Base-by-base conservation (phyloP, 306 rosid genomes). In the Dicorynia guianensis region DNA sequence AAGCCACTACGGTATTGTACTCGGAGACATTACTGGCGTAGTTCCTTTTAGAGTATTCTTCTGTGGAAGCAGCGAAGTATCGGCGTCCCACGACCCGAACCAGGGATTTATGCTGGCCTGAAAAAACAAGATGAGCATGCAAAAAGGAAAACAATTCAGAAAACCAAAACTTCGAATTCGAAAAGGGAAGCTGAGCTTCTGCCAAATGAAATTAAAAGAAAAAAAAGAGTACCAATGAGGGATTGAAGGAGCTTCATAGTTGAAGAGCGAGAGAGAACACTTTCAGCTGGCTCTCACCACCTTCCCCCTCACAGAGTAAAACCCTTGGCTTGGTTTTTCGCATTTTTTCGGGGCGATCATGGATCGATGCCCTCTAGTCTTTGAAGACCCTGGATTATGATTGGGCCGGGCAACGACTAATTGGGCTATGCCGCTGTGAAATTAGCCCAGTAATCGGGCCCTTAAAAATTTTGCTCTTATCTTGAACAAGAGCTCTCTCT, bases 1-100 rank as follows among this genome's bases (percentile, higher is more conserved):
- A 86, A 75, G 74, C 83, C 59, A 92, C 64, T 10, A 92, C 97
- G 15, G 93, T 89, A 85, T 89, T 92, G 85, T 95, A 95, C 79
- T 95, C 97, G 36, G 89, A 48, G 56, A 86, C 86, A 68, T 92
- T 92, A 76, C 74, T 82, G 15, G 99, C 97, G 49, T 95, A 95
- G 78, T 95, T 95, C 59, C 93, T 83, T 82, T 78, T 87, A 12
- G 57, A 59, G 80, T 92, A 86, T 11, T 85, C 91, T 67, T 87
- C 96, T 1, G 96, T 58, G n/a, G 85, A 42, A 60, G 83, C 84
- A 5, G 84, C 64, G 50, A 75, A 88, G 77, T 66, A 76, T 67
- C 97, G 85, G 62, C 80, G 81, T 18, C 93, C 90, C 34, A 83
- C 70, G 6, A 76, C 75, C 61, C 87, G 89, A 36, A 70, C 74